Evolutionary conservation across 306 rosid genomes (phyloP), one percentile per base, ranked within the genome.

Genomic region (Quillaja saponaria): DNA sequence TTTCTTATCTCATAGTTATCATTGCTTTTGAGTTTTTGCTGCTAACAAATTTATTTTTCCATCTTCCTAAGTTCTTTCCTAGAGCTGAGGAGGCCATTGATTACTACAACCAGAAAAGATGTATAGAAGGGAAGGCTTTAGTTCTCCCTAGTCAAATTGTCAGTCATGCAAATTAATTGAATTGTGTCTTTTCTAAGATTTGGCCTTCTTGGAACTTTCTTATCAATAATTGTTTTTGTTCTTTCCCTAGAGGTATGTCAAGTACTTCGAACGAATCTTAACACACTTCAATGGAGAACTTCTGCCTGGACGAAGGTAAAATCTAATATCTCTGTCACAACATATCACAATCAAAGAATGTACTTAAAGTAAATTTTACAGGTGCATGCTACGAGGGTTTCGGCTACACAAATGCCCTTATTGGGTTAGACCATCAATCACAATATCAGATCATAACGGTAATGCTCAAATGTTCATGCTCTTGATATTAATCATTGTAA

Each of bases 361-460:
- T 19, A 66, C 55, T n/a, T 3, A 31, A 41, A 37, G 45, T 76
- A 49, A 12, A 7, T 39, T 39, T 39, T 7, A 1, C 1, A 94
- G 99, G 80, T 94, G 97, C 77, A 87, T 94, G 91, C 96, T 94
- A 69, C 80, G 99, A 78, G 97, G 99, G 49, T 87, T 94, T 72
- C 91, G 97, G 52, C 95, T 94, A 70, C 97, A 89, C 80, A 83
- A 96, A 64, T 94, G 99, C 77, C 99, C 97, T 31, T 94, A 89
- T 76, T 94, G 97, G 99, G 84, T 89, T 74, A 85, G 97, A 80
- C 99, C 97, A 45, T 81, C 95, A 49, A 80, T 94, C 58, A 94
- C 97, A 21, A 81, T 89, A 66, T 89, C 91, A n/a, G 85, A 94
- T 78, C 95, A 87, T 78, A 87, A 78, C 48, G 97, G 97, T 94